These are phyloP conservation scores for Scheffersomyces stambukii DNA, from an alignment of 1,139 yeast species.

Conservation along the genomic window DNA sequence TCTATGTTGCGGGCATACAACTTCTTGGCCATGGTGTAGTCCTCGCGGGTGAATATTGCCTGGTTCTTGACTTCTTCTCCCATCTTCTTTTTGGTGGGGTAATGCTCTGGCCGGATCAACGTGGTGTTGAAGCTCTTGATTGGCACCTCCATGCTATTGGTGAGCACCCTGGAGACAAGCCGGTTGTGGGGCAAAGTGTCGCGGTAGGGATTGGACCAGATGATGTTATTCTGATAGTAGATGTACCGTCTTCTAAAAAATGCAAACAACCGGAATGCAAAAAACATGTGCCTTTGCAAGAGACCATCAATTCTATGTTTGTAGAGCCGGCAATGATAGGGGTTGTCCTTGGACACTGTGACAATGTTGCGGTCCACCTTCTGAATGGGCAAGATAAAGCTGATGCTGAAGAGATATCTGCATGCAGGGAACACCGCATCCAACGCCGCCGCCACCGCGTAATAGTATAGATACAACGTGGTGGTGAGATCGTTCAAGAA, in stretches of 20 bases:
- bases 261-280: constrained; percentile 22
- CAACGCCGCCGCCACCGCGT: constrained; percentile 20
- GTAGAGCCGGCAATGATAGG: constrained; percentile 9
- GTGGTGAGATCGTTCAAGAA: constrained; percentile 17
- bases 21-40: constrained; percentile 19
- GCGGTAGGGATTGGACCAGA: constrained; percentile 16
- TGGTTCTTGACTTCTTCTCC: constrained; percentile 1
- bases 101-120: constrained; percentile 30
- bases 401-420: constrained; percentile 20
- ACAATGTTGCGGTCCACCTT: constrained; percentile 12
- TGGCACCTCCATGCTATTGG: constrained; percentile 19
- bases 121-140: constrained; percentile 25
- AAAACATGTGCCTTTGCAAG: constrained; percentile 24
- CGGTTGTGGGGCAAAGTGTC: constrained; percentile 9
- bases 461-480: constrained; percentile 22
- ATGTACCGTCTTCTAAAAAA: constrained; percentile 21
- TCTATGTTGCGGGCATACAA: constrained; percentile 27
- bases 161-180: constrained; percentile 14
- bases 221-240: constrained; percentile 16
- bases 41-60: constrained; percentile 16
- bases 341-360: constrained; percentile 12
- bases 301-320: constrained; percentile 12
- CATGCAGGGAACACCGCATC: constrained; percentile 24
- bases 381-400: constrained; percentile 17
- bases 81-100: constrained; percentile 17